Conservation (phyloP, 495 filamentous ascomycete genomes). For the Parathielavia hyrcaniae region DNA sequence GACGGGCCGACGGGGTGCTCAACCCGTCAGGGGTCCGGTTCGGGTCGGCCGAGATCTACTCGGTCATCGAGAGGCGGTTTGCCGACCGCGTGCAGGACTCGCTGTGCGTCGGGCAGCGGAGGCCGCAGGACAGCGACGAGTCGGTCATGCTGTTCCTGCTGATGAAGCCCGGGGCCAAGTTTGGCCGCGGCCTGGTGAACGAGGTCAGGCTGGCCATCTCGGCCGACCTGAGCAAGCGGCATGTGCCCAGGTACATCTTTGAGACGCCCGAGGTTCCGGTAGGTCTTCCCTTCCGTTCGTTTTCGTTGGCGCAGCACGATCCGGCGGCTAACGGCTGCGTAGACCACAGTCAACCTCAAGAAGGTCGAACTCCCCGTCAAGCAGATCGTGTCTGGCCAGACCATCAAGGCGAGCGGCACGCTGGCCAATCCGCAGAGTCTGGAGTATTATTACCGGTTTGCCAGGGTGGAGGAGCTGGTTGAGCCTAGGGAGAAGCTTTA, state of each 20-base stretch:
- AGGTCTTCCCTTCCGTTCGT: slow-evolving; percentile 32
- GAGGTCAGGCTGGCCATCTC: slow-evolving; percentile 58
- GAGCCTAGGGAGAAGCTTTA: slow-evolving; percentile 30
- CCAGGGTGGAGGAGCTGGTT: slow-evolving; percentile 62
- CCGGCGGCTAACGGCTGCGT: background rate
- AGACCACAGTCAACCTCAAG: slow-evolving; percentile 78
- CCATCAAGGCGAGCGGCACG: slow-evolving; percentile 69
- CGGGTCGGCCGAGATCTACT: slow-evolving; percentile 76
- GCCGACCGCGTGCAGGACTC: slow-evolving; percentile 55
- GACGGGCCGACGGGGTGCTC: slow-evolving; percentile 82
- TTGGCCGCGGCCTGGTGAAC: slow-evolving; percentile 50
- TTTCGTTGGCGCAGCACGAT: background rate
- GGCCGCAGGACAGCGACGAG: slow-evolving; percentile 64
- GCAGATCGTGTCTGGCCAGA: slow-evolving; percentile 71
- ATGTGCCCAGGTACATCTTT: slow-evolving; percentile 73
- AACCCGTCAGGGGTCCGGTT: slow-evolving; percentile 86
- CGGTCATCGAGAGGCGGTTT: slow-evolving; percentile 62
- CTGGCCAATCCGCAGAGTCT: slow-evolving; percentile 68
- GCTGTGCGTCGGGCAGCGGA: slow-evolving; percentile 68
- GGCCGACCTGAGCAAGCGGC: slow-evolving; percentile 58
- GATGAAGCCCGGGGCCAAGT: slow-evolving; percentile 56
- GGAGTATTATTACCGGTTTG: slow-evolving; percentile 75
- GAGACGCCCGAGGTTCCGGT: slow-evolving; percentile 76
- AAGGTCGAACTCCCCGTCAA: slow-evolving; percentile 84
- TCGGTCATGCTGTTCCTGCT: slow-evolving; percentile 68